Evolutionary conservation across 371 early-diverging fungal genomes (phyloP).

Genomic region (Mortierella sp.): DNA sequence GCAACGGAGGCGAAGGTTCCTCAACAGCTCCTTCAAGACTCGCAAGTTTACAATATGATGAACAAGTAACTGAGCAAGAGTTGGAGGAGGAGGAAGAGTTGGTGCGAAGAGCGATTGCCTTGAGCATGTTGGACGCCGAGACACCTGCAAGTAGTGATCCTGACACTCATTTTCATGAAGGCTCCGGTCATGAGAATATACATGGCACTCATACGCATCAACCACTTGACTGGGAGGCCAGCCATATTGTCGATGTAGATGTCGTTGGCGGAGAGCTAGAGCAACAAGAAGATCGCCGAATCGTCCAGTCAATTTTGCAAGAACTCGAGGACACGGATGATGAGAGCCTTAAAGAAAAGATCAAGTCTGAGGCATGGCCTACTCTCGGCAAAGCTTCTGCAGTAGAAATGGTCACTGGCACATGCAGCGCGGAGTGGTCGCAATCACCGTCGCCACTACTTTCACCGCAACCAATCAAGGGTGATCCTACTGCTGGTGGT

Average conservation of each 20-base stretch:
- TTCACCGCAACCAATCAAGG: not conserved
- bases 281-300: constrained; percentile 34
- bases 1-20: constrained; percentile 25
- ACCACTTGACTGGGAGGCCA: constrained; percentile 21
- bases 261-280: not conserved
- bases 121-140: constrained; percentile 41
- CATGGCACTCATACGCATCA: not conserved
- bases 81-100: constrained; percentile 48
- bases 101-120: constrained; percentile 43
- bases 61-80: constrained; percentile 25
- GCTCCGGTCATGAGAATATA: not conserved
- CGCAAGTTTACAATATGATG: not conserved
- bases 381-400: constrained; percentile 3
- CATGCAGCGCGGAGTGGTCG: not conserved
- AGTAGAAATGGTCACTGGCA: not conserved
- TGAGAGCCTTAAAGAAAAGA: not conserved
- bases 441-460: not conserved
- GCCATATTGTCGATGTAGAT: constrained; percentile 40
- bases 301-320: constrained; percentile 38
- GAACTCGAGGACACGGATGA: constrained; percentile 33
- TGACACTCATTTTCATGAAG: not conserved
- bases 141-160: not conserved
- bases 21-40: constrained; percentile 5
- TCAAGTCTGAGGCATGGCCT: constrained; percentile 23
- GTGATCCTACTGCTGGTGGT: not conserved